Conservation (phyloP, 805 yeast species). For the Pichia eremophila region DNA sequence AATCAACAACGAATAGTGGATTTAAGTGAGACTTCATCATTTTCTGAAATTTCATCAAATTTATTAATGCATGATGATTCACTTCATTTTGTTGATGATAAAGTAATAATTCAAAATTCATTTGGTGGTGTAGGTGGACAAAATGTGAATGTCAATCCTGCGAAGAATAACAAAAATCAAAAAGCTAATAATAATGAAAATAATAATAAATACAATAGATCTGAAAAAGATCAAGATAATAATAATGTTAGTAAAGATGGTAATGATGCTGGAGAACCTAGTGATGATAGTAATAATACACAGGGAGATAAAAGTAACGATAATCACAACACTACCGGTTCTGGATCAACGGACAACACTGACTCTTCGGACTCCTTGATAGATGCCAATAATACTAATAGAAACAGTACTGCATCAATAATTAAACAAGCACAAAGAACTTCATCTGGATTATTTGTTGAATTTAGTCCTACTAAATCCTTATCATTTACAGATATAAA, state of each 20-base stretch:
- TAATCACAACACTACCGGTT: too few relatives aligned
- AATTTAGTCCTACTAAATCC: background rate
- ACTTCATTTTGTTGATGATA: background rate
- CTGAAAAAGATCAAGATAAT: background rate
- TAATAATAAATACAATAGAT: background rate
- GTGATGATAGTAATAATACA: background rate
- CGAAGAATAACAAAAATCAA: background rate
- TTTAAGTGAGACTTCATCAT: background rate
- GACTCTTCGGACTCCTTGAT: background rate
- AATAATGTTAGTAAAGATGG: background rate
- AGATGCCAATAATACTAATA: background rate
- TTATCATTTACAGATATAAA: background rate
- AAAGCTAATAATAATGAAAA: background rate
- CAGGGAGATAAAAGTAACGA: background rate
- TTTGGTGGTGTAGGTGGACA: background rate
- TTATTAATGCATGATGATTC: background rate
- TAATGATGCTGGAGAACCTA: background rate
- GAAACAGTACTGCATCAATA: background rate
- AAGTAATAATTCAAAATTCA: background rate
- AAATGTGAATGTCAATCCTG: too few relatives aligned
- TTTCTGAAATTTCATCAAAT: background rate
- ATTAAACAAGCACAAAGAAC: background rate
- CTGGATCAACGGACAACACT: background rate
- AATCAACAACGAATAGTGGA: background rate
- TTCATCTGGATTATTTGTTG: constrained; percentile 3